These are phyloP conservation scores for Calonectria hawksworthii DNA, from an alignment of 2,329 filamentous ascomycete genomes.

Conservation along the genomic window DNA sequence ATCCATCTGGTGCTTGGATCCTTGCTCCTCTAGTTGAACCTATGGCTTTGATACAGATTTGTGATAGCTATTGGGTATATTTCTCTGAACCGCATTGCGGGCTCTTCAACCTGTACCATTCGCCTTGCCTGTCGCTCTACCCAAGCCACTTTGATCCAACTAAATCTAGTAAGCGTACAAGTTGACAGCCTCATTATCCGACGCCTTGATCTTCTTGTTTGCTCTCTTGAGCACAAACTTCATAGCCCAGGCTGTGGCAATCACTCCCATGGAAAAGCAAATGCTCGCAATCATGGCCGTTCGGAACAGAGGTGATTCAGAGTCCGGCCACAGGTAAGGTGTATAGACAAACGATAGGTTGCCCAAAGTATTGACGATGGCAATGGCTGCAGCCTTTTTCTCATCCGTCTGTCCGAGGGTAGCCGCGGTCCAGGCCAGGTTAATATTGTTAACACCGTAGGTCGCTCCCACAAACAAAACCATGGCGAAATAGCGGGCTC, in stretches of 20 bases:
- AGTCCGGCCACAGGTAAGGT: slow-evolving; percentile 38
- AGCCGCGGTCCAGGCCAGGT: slow-evolving; percentile 58
- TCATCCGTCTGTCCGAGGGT: slow-evolving; percentile 61
- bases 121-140: no score
- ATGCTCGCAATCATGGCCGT: slow-evolving; percentile 36
- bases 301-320: slow-evolving; percentile 27
- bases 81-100: background rate
- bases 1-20: no score
- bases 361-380: slow-evolving; percentile 39
- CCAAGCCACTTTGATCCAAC: no score
- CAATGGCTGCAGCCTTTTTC: slow-evolving; percentile 61
- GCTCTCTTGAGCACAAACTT: slow-evolving; percentile 49
- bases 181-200: slow-evolving; percentile 41
- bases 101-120: background rate
- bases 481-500: slow-evolving; percentile 45
- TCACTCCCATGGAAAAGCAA: slow-evolving; percentile 50
- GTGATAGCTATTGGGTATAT: background rate
- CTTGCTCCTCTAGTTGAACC: background rate
- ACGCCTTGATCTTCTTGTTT: slow-evolving; percentile 50
- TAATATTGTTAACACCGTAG: slow-evolving; percentile 58
- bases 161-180: slow-evolving; percentile 47
- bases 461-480: slow-evolving; percentile 55
- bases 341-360: slow-evolving; percentile 41
- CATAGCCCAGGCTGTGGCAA: slow-evolving; percentile 54
- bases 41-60: background rate